Base-by-base conservation (phyloP, 2,329 filamentous ascomycete species). In the Scedosporium apiospermum region DNA sequence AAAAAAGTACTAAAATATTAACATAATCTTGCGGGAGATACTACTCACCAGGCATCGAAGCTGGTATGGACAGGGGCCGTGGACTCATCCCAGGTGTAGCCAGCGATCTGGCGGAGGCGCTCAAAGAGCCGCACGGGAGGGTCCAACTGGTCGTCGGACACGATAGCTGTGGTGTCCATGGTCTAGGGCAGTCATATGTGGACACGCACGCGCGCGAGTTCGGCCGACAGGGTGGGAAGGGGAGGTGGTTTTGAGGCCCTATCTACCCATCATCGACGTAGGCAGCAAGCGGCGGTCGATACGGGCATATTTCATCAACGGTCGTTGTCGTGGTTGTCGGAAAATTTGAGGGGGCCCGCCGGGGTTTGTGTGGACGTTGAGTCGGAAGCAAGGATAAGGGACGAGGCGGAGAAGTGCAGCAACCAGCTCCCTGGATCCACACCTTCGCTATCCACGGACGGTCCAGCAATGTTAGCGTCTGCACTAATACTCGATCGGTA, bases 11-110 rank as follows among this genome's bases (percentile, higher is more conserved):
- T n/a, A 12, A 57, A 23, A 57, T 21, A 23, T 23, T n/a, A 27
- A 27, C 16, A 38, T 30, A 23, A n/a, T 27, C 14, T 41, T 42
- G 26, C n/a, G 12, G 27, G 57, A 18, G 38, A 46, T 14, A 23
- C 26, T 7, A 69, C 75, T 69, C 77, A 86, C 91, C 93, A 98
- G 77, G 93, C 92, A 73, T 96, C 91, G 75, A 96, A 97, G 69
- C 87, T 91, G 60, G 83, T 83, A 70, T 87, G 85, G 63, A 82
- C 77, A 10, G 84, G 83, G 27, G 74, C 74, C 63, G 70, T 73
- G 14, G 82, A 80, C 67, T 90, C 88, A 73, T 92, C 88, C 89
- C 89, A 93, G 6, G 82, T 85, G 71, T 91, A 92, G 61, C 88
- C 89, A 57, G 87, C 81, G 66, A 93, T 81, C 71, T 90, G 88